These are phyloP conservation scores for Jamesozyma lodderae DNA, from an alignment of 805 yeast species.

Conservation along the genomic window DNA sequence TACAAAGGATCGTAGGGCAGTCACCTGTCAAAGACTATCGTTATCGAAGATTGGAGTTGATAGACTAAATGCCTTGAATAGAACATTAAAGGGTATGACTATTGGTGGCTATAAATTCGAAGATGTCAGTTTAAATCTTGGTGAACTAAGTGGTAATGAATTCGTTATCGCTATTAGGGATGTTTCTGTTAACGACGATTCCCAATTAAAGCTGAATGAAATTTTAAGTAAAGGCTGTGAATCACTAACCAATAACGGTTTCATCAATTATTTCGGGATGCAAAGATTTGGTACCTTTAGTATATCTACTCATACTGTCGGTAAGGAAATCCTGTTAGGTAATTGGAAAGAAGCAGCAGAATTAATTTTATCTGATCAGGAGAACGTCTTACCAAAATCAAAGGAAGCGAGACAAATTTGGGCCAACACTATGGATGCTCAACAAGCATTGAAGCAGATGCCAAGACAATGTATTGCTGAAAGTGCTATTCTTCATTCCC, in stretches of 20 bases:
- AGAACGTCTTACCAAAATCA: conserved; percentile 72
- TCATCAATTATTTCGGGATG: conserved; percentile 94
- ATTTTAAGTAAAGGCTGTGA: conserved; percentile 44
- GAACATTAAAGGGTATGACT: conserved; percentile 63
- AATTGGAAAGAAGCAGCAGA: conserved; percentile 79
- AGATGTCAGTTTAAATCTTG: conserved; percentile 55
- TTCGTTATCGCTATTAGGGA: conserved; percentile 79
- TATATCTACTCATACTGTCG: conserved; percentile 80
- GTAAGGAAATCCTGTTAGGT: conserved; percentile 57
- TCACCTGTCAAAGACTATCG: conserved; percentile 78
- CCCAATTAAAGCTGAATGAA: conserved; percentile 33
- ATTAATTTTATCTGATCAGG: conserved; percentile 76
- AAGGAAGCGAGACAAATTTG: conserved; percentile 74
- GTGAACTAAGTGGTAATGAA: conserved; percentile 84
- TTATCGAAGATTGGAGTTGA: conserved; percentile 61
- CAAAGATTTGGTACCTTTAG: conserved; percentile 97
- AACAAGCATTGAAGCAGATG: conserved; percentile 59
- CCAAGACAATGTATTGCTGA: conserved; percentile 89
- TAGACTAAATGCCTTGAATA: conserved; percentile 68
- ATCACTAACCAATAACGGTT: conserved; percentile 60
- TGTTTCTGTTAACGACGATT: conserved; percentile 35
- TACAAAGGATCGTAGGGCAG: conserved; percentile 93
- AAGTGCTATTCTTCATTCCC: conserved; percentile 51
- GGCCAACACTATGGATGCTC: conserved; percentile 64
- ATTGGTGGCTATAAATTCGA: conserved; percentile 73